These are phyloP conservation scores for Fistulifera pelliculosa DNA, from an alignment of 108 stramenopile species.

Conservation along the genomic window DNA sequence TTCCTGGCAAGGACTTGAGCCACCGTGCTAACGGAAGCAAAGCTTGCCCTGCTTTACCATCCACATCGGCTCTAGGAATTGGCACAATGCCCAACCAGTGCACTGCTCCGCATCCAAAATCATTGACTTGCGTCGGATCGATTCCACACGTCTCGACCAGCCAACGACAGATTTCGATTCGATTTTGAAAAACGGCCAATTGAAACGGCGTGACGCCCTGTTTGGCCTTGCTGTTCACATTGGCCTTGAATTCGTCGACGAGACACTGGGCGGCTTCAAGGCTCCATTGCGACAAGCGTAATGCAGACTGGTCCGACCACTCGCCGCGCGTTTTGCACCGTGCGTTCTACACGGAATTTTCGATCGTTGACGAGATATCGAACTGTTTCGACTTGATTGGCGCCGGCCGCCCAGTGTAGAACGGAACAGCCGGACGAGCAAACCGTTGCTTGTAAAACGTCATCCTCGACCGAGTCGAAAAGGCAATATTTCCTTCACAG, in stretches of 20 bases:
- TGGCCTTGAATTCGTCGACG: constrained; percentile 32
- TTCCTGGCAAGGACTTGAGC: constrained; percentile 22
- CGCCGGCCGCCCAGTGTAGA: constrained; percentile 76
- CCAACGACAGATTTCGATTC: constrained; percentile 37
- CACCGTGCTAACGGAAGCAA: constrained; percentile 32
- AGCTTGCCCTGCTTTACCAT: constrained; percentile 22
- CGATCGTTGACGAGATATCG: constrained; percentile 19
- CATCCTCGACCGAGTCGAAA: constrained; percentile 2
- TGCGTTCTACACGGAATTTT: constrained; percentile 2
- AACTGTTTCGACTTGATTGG: constrained; percentile 22
- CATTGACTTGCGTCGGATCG: constrained; percentile 24
- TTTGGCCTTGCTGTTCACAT: constrained; percentile 34
- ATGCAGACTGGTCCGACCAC: constrained; percentile 72
- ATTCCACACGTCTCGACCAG: constrained; percentile 42
- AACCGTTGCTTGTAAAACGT: background rate
- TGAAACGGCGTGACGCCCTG: constrained; percentile 76
- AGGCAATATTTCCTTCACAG: constrained; percentile 12
- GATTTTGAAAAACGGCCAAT: constrained; percentile 82
- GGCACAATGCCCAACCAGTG: constrained; percentile 77
- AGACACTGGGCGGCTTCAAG: constrained; percentile 36
- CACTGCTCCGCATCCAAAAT: constrained; percentile 64
- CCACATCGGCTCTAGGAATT: constrained; percentile 8
- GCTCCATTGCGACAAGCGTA: constrained; percentile 76
- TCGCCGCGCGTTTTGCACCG: constrained; percentile 13
- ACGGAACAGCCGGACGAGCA: constrained; percentile 42